Base-by-base conservation (phyloP, 305 asterid genomes). In the Fraxinus xanthoxyloides region DNA sequence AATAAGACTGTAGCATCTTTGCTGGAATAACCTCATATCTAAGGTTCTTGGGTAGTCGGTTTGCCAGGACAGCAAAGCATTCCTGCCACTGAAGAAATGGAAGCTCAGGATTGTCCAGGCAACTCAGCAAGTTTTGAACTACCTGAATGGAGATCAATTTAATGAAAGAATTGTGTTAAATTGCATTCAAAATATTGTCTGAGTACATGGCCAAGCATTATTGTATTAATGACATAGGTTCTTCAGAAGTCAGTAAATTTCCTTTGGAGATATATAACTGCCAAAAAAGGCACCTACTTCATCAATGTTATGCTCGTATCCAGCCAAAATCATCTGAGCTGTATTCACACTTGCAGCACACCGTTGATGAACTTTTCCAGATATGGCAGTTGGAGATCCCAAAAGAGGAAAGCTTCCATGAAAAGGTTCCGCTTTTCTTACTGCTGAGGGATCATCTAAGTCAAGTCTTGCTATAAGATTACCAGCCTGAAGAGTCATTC, bases 51-150 rank as follows among this genome's bases (percentile, higher is more conserved):
- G 97, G 90, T 84, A 97, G 92, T 82, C 98, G 93, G 84, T 89
- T 97, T 72, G 99, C 98, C 81, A 97, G 90, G 81, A 97, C 98
- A 73, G 98, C 98, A 85, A 93, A 92, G 93, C 98, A 93, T 83
- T 95, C 99, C 88, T 97, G 98, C 99, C 99, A 94, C 88, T 97
- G 99, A 83, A 97, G 94, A 89, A 94, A 94, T 81, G 98, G 99
- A 84, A 97, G 97, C 92, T 93, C 98, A 3, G 99, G 99, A 91
- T 89, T 97, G 90, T 96, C 99, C 90, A 97, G 86, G 89, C 98
- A 94, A 88, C 96, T 91, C 36, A 97, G 93, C 93, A 97, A 92
- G 87, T 90, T 97, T 79, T 90, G 97, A 85, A 97, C 99, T 38
- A 94, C 98, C 99, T 97, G 91, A 80, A 85, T n/a, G 59, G 77